Evolutionary conservation across 306 rosid species (phyloP), one percentile per base, ranked within the genome.

Genomic region (Sechiopsis laciniata): DNA sequence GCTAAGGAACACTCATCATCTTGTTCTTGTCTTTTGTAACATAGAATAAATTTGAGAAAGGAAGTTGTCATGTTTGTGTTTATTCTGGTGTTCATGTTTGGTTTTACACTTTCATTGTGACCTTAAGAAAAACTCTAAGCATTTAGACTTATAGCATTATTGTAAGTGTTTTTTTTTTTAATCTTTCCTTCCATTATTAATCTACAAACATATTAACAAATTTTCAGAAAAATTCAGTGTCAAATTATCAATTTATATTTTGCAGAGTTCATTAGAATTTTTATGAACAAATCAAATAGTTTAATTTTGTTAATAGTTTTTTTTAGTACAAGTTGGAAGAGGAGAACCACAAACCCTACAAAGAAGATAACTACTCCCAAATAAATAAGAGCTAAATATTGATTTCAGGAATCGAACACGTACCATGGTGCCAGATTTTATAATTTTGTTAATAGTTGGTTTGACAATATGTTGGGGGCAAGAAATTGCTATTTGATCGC

Each of bases 11-110:
- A 17, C 55, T 15, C 57, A 6, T 2, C 26, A 22, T 20, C 73
- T 19, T 46, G 16, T 70, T 70, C 11, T 51, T 35, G 71, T 10
- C 26, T 17, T 17, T 37, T 64, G 60, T 70, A 48, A 70, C 45
- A 70, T 51, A 67, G 54, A 66, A 67, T 67, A 67, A 67, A 46
- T 45, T 67, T 45, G 72, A 67, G 53, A 67, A 64, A 64, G 29
- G 72, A 2, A 5, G 19, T 67, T 45, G 29, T 32, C 35, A 11
- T 66, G 32, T 19, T 66, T 66, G 72, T 16, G 16, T 21, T 22
- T 58, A 22, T 22, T 58, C 9, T 21, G 24, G 71, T 17, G 16
- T 16, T 50, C n/a, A 9, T 19, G 12, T 20, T 58, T 55, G 24
- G 24, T 57, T 0, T 57, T 57, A 12, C 55, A 51, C 35, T 21